Base-by-base conservation (phyloP, 306 rosid species). In the Urtica urens region DNA sequence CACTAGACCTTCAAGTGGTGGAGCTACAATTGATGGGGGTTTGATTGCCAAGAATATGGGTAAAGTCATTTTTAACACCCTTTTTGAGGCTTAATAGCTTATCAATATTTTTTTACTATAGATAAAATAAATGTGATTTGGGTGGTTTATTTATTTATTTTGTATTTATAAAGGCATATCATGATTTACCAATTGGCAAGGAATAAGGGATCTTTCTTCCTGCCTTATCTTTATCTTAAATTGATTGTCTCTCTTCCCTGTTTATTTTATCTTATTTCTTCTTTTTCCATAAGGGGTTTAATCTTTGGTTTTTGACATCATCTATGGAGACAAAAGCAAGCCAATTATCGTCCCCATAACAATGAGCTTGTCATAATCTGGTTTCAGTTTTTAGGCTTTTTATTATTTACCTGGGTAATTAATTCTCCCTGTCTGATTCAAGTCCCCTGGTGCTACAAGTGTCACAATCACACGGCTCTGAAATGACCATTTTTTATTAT, bases 11-110 rank as follows among this genome's bases (percentile, higher is more conserved):
- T 49, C 60, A 35, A 57, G 46, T 48, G 80, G 68, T 55, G 65
- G 75, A 54, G 58, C 64, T 51, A 55, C 57, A 41, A 3, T 65
- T 41, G 64, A 69, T 39, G 75, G 73, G 58, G 42, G 53, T 35
- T 66, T 53, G 15, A 66, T 62, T 64, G 72, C 62, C 38, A 73
- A 60, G 45, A n/a, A n/a, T n/a, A 68, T 57, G 48, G 64, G 79
- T 60, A 33, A n/a, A 51, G 79, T 72, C 52, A 45, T 17, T 22
- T 29, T 11, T n/a, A n/a, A n/a, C n/a, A n/a, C n/a, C n/a, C n/a
- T n/a, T n/a, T n/a, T n/a, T n/a, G n/a, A n/a, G n/a, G n/a, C n/a
- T n/a, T n/a, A n/a, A n/a, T 58, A 10, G 9, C 17, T 7, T 17
- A 14, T 48, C 37, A 37, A 4, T 29, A 4, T n/a, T n/a, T n/a